phyloP scores from a whole-genome alignment of 164 flowering plant species.

The Malania oleifera region DNA sequence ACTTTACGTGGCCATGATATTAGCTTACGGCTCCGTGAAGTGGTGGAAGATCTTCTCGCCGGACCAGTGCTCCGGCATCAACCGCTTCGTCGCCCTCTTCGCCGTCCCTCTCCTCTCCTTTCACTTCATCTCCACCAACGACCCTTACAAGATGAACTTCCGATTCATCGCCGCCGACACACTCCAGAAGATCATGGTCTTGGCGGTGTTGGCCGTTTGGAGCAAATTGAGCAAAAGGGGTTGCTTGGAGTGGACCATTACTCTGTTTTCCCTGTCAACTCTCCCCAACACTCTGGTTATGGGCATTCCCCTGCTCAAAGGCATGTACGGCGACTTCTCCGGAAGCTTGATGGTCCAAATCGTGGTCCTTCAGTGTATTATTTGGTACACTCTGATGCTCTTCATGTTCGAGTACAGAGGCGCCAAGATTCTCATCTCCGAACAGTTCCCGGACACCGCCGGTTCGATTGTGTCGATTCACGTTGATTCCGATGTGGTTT shows the following conservation, averaged over 20 bases:
- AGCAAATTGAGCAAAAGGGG: constrained; percentile 46
- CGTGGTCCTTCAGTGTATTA: constrained; percentile 86
- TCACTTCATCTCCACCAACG: constrained; percentile 77
- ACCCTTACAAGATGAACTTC: constrained; percentile 77
- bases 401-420: constrained; percentile 85
- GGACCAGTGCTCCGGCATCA: constrained; percentile 94
- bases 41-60: constrained; percentile 96
- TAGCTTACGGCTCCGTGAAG: constrained; percentile 92
- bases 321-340: constrained; percentile 77
- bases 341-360: constrained; percentile 88
- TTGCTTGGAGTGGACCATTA: constrained; percentile 75
- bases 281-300: constrained; percentile 92
- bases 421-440: constrained; percentile 67
- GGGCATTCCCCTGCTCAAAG: constrained; percentile 88
- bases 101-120: constrained; percentile 94
- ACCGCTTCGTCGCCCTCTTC: constrained; percentile 88
- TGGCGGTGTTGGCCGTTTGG: constrained; percentile 51
- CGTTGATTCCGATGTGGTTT: constrained; percentile 82
- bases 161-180: constrained; percentile 89
- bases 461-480: constrained; percentile 77
- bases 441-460: constrained; percentile 87
- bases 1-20: constrained; percentile 91
- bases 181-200: constrained; percentile 73
- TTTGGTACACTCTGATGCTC: constrained; percentile 92
- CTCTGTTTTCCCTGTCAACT: constrained; percentile 77